Evolutionary conservation across 148 eudicot genomes (phyloP).

Genomic region (Camellia sinensis): DNA sequence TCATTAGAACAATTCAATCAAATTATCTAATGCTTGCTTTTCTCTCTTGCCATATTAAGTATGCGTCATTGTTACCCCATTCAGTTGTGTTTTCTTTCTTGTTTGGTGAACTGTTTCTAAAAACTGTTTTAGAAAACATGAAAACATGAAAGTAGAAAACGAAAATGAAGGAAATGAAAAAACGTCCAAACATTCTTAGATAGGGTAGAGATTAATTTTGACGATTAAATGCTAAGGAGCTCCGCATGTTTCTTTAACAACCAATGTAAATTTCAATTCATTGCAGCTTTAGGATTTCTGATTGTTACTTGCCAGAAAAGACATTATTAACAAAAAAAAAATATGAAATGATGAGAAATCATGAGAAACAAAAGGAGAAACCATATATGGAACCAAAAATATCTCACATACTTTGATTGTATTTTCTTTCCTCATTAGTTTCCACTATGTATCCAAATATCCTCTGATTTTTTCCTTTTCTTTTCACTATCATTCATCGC

Average conservation of each 20-base stretch:
- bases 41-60: not conserved
- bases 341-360: too few species aligned
- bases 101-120: too few species aligned
- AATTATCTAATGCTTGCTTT: not conserved
- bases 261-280: not conserved
- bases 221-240: not conserved
- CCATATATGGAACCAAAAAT: too few species aligned
- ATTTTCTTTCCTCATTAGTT: not conserved
- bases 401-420: too few species aligned
- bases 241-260: not conserved
- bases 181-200: too few species aligned
- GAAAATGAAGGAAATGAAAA: too few species aligned
- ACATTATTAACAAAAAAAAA: too few species aligned
- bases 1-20: not conserved
- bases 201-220: not conserved
- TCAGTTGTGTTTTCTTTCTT: not conserved
- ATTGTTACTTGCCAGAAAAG: not conserved
- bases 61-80: not conserved
- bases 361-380: too few species aligned
- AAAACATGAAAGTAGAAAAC: too few species aligned
- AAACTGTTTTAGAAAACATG: too few species aligned
- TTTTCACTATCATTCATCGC: too few species aligned
- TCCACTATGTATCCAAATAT: not conserved
- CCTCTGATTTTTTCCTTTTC: too few species aligned
- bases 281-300: slow-evolving; percentile 6